Conservation (phyloP, 106 monocot genomes). For the Narthecium ossifragum region DNA sequence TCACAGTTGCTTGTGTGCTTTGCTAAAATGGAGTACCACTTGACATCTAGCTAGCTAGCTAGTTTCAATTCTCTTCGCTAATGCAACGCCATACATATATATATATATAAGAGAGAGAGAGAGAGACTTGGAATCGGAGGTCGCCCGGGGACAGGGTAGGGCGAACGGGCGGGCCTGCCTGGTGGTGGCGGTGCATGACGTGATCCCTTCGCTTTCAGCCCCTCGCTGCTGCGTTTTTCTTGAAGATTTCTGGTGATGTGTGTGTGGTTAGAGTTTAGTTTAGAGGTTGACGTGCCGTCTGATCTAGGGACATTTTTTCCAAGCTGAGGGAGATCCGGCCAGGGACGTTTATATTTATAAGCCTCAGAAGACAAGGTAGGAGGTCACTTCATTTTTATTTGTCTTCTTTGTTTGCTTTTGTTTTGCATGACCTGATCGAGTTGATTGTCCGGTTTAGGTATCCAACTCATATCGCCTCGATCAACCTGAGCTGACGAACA, state of each 20-base stretch:
- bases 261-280: neutral
- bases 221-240: neutral
- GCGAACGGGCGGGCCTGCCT: neutral
- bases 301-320: conserved; percentile 23
- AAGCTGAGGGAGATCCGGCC: neutral
- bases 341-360: too few species aligned
- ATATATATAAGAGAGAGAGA: neutral
- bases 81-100: neutral
- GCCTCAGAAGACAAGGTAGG: too few species aligned
- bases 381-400: too few species aligned
- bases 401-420: too few species aligned
- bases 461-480: too few species aligned
- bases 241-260: neutral
- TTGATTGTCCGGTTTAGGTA: too few species aligned
- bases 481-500: too few species aligned
- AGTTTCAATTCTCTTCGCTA: neutral
- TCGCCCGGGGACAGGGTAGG: conserved; percentile 9
- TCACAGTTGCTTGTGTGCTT: too few species aligned
- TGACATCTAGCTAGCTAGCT: too few species aligned
- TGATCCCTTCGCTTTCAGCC: conserved; percentile 3
- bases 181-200: conserved; percentile 7
- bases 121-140: neutral
- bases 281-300: neutral
- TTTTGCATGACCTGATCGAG: too few species aligned
- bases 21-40: too few species aligned